phyloP scores from a whole-genome alignment of 495 filamentous ascomycete species.

The Neurospora sp. region DNA sequence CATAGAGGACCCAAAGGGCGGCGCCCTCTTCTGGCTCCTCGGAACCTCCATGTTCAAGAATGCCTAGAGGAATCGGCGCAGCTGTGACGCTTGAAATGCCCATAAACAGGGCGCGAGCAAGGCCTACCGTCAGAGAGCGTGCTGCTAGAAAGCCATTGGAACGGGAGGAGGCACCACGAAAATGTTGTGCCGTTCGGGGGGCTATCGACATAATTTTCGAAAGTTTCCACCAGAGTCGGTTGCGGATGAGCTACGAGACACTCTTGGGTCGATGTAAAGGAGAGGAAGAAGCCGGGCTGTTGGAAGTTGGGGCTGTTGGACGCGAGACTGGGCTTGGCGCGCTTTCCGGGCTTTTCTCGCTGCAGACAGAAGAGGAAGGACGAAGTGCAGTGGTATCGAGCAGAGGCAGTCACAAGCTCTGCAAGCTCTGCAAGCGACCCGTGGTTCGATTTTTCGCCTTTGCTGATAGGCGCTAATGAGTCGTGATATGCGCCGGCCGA shows the following conservation, averaged over 20 bases:
- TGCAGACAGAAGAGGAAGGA: background rate
- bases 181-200: background rate
- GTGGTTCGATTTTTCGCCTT: background rate
- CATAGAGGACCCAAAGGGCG: slow-evolving; percentile 35
- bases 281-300: background rate
- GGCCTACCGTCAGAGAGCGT: slow-evolving; percentile 28
- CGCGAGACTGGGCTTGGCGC: background rate
- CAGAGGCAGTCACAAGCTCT: background rate
- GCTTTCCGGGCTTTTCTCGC: background rate
- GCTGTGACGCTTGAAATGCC: slow-evolving; percentile 26
- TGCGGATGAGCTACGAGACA: background rate
- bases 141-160: slow-evolving; percentile 26
- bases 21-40: slow-evolving; percentile 30
- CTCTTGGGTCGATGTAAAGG: background rate
- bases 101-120: slow-evolving; percentile 29
- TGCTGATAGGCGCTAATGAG: background rate
- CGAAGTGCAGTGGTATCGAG: background rate
- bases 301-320: background rate
- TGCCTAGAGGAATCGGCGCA: slow-evolving; percentile 8
- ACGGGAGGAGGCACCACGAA: slow-evolving; percentile 2
- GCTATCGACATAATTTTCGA: background rate
- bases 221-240: background rate
- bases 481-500: background rate
- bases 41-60: slow-evolving; percentile 12
- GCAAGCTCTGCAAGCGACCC: background rate